Conservation (phyloP, 1,284 basidiomycete genomes). For the Rhodotorula sp. region DNA sequence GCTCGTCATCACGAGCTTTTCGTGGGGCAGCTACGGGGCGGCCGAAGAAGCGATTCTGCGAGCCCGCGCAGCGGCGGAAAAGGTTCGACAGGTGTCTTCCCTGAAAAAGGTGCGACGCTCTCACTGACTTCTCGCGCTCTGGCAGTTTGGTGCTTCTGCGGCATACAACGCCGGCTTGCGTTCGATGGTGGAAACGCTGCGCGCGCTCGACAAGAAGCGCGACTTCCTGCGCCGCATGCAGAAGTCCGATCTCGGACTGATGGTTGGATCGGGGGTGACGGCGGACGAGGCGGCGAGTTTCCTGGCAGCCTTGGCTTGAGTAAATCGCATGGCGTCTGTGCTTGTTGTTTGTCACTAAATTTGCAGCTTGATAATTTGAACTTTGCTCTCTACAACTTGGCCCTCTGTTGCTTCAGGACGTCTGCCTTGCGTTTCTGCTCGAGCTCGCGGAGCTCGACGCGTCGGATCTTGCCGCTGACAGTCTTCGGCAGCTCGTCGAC, state of each 20-base stretch:
- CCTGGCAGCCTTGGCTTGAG: slow-evolving; percentile 3
- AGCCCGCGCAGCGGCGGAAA: slow-evolving; percentile 6
- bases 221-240: slow-evolving; percentile 15
- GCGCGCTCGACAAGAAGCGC: slow-evolving; percentile 6
- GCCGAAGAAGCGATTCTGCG: slow-evolving; percentile 4
- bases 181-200: neutral
- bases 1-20: slow-evolving; percentile 23
- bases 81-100: slow-evolving; percentile 5
- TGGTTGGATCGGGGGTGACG: slow-evolving; percentile 1
- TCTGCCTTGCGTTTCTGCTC: slow-evolving; percentile 36
- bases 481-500: slow-evolving; percentile 32
- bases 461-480: slow-evolving; percentile 33
- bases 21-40: slow-evolving; percentile 10
- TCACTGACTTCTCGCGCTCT: neutral
- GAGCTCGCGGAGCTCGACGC: slow-evolving; percentile 30
- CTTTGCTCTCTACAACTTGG: slow-evolving; percentile 13
- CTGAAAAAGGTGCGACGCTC: neutral
- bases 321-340: neutral
- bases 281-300: slow-evolving; percentile 14
- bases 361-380: neutral
- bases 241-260: neutral
- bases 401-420: slow-evolving; percentile 24
- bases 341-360: neutral
- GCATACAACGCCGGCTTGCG: slow-evolving; percentile 9
- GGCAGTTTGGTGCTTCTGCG: neutral